phyloP scores from a whole-genome alignment of 257 asterid species.

The Paraleonurus japonicus region DNA sequence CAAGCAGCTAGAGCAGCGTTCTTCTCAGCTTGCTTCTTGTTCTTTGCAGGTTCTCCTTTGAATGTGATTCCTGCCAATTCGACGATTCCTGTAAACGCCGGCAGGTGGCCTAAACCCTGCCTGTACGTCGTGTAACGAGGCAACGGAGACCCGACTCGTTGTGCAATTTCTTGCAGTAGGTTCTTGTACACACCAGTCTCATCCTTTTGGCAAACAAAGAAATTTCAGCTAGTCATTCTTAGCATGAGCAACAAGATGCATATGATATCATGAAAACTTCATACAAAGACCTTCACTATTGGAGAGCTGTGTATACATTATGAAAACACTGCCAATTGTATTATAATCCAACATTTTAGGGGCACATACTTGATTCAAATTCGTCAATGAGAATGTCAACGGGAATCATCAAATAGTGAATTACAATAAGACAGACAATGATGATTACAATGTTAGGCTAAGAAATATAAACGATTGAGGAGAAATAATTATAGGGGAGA shows the following conservation, averaged over 20 bases:
- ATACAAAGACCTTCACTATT: background rate
- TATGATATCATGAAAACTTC: background rate
- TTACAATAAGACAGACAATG: no score
- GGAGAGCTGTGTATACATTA: background rate
- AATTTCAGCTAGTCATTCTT: background rate
- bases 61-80: slow-evolving; percentile 73
- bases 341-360: background rate
- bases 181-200: slow-evolving; percentile 88
- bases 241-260: background rate
- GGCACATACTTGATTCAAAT: no score
- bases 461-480: no score
- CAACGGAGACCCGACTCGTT: slow-evolving; percentile 79
- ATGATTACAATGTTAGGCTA: no score
- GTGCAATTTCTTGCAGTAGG: slow-evolving; percentile 79
- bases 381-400: no score
- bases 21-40: slow-evolving; percentile 90
- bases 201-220: slow-evolving; percentile 43
- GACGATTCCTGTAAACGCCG: slow-evolving; percentile 75
- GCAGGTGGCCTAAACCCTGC: slow-evolving; percentile 72
- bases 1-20: slow-evolving; percentile 87
- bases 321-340: background rate
- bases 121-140: slow-evolving; percentile 71
- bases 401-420: no score
- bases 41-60: slow-evolving; percentile 82
- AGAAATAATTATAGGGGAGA: no score